Conservation (phyloP, 257 asterid species). For the Solanum ossicruentum region DNA sequence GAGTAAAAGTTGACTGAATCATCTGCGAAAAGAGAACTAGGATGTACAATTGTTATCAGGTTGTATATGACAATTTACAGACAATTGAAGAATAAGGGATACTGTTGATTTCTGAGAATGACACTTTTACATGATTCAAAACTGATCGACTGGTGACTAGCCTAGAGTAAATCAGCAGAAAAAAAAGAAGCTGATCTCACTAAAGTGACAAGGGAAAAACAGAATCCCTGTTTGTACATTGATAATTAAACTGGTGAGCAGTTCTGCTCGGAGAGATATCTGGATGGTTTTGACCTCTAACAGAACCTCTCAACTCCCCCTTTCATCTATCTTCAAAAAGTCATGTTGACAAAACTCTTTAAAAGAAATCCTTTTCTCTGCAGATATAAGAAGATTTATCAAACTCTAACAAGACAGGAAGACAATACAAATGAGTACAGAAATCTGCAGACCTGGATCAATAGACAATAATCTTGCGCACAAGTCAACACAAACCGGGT, state of each 20-base stretch:
- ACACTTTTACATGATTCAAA: not conserved
- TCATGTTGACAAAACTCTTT: slow-evolving; percentile 30
- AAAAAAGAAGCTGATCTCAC: not conserved
- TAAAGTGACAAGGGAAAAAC: not conserved
- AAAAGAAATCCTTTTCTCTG: slow-evolving; percentile 39
- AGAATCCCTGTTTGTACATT: not conserved
- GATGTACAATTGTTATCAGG: not conserved
- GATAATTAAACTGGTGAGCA: not conserved
- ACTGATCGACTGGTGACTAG: not conserved
- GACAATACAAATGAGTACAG: not conserved
- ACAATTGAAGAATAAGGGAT: not conserved
- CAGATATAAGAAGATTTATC: slow-evolving; percentile 3
- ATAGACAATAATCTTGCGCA: slow-evolving; percentile 35
- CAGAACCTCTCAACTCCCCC: not conserved
- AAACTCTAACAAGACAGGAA: not conserved
- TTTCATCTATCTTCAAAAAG: slow-evolving; percentile 6
- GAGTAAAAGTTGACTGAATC: not conserved
- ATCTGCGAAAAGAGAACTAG: not conserved
- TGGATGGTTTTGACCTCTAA: not conserved
- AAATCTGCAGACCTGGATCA: slow-evolving; percentile 24
- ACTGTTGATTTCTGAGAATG: not conserved
- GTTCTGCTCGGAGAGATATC: not conserved
- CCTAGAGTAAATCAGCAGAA: not conserved
- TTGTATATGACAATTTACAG: not conserved
- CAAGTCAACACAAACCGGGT: slow-evolving; percentile 27